Conservation (phyloP, 345 rosid species). For the Mercurialis annua region DNA sequence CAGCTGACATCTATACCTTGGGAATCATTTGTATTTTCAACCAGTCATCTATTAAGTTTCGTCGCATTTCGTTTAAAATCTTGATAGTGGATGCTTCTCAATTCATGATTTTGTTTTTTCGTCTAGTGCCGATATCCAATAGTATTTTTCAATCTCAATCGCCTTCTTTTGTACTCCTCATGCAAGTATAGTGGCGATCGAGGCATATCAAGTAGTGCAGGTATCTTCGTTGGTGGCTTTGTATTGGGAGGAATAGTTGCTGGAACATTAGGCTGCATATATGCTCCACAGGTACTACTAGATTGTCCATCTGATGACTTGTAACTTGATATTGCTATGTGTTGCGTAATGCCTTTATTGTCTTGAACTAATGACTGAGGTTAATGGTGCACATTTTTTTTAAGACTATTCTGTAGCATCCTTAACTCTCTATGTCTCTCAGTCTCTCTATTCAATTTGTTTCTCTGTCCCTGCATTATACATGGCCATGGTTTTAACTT, state of each 20-base stretch:
- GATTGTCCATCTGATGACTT: neutral
- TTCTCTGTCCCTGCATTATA: neutral
- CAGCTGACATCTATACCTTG: neutral
- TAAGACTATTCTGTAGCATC: neutral
- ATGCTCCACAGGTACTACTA: conserved; percentile 47
- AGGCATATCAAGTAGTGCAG: conserved; percentile 28
- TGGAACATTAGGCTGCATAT: conserved; percentile 42
- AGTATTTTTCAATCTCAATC: neutral
- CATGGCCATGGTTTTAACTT: neutral
- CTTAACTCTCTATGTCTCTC: neutral
- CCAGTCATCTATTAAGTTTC: neutral
- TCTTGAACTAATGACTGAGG: neutral
- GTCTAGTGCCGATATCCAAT: neutral
- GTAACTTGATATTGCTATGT: neutral
- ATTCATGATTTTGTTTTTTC: neutral
- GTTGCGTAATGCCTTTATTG: neutral
- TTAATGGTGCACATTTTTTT: neutral
- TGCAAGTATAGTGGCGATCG: conserved; percentile 28
- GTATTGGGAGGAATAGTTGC: conserved; percentile 43
- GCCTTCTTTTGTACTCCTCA: neutral
- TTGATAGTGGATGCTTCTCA: neutral
- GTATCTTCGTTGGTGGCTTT: conserved; percentile 46
- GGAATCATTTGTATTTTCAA: neutral
- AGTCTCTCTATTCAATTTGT: too few relatives aligned
- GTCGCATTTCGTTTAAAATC: neutral